Base-by-base conservation (phyloP, 441 rosid genomes). In the Melianthus villosus region DNA sequence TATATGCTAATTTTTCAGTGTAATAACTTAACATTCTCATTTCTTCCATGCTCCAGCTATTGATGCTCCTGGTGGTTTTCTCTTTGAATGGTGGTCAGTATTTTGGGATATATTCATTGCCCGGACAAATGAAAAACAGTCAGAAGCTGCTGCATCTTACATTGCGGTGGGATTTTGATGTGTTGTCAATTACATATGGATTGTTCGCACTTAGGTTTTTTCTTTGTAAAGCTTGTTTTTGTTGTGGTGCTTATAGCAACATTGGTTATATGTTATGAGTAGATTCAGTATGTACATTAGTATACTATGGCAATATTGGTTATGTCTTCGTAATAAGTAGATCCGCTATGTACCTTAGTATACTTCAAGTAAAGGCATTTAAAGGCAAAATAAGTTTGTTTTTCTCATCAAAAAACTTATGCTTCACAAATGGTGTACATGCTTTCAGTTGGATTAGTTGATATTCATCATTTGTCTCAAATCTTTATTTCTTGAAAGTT, bases 81-180 rank as follows among this genome's bases (percentile, higher is more conserved):
- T 86, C 19, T 79, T 77, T 34, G 94, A 86, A 63, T 82, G 96
- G 94, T 86, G 96, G 96, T 86, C 92, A 1, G 94, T 86, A 27
- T 86, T 85, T 57, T 86, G 94, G 96, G 96, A 86, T 51, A 71
- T 79, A 38, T 86, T 79, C 47, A 73, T 75, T 46, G 79, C 96
- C 7, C 74, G 94, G 64, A 70, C 79, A 10, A 69, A 73, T 42
- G 80, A 85, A 59, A 79, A 76, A 60, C 79, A 70, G 54, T 75
- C 87, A 1, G 85, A 82, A 40, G 74, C 64, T 55, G 94, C 83
- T 16, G 79, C 96, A 30, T 75, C 96, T 22, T 77, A 72, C 46
- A 73, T 71, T 0, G 81, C 74, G 94, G 80, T 67, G 25, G 15
- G 48, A 27, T 33, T 22, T 7, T 42, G 19, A 34, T 10, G 19